Base-by-base conservation (phyloP, 768 basidiomycete species). In the Russula ochroleuca region DNA sequence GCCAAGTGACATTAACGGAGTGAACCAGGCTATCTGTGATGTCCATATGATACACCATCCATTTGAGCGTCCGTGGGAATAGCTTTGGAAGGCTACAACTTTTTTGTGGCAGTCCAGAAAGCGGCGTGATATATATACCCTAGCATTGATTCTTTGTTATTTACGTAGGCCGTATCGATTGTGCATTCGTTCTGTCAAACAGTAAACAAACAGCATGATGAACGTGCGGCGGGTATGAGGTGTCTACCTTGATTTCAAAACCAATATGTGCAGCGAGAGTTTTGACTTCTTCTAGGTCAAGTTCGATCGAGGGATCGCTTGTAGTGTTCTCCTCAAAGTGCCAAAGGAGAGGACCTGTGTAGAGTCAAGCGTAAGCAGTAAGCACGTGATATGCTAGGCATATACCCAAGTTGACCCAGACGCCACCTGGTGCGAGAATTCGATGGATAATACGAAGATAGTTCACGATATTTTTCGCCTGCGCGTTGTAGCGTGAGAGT, bases 381-480 rank as follows among this genome's bases (percentile, higher is more conserved):
- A 9, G 19, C 35, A 40, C 8, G 28, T 23, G 53, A 19, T 11
- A 47, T 15, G 13, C 5, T 14, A 19, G 21, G 15, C 5, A 17
- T 37, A 10, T 62, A 87, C 87, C 90, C 10, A 94, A 76, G 71
- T 98, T 98, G 66, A 97, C 87, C 94, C 94, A 97, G 7, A 94
- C 81, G 0, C 95, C 96, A 23, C 88, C 92, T 0, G 87, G 89
- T 8, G 86, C 85, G 14, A 99, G 80, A 31, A 96, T 85, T 2
- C 79, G 78, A 75, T 94, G 87, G 51, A 98, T 88, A 56, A 90
- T 85, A n/a, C 88, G 85, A 15, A 98, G 81, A 72, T 95, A 98
- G 63, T 89, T 90, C 19, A 96, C 83, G 38, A 98, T 85, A 72
- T 98, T 96, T 70, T 94, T 90, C 1, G 94, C 92, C 90, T 94